Percentiles rank a stretch among this genome's conserved stretches.
Evolutionary conservation across 352 stramenopile species (phyloP).

Genomic region (Phytophthora ohioensis): DNA sequence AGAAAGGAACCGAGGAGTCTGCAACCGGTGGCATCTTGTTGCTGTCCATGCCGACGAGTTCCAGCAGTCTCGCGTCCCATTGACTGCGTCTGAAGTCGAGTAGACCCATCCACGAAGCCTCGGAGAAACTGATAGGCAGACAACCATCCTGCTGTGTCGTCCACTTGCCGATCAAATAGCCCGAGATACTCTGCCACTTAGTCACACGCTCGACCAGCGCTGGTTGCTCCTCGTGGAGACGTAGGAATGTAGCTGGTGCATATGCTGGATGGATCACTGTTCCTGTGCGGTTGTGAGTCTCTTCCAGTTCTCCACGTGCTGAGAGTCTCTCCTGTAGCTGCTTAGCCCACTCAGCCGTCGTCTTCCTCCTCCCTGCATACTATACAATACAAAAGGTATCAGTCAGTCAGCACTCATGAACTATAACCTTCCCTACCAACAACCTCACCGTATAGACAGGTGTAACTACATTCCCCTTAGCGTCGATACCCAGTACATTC

Average conservation of each 20-base stretch:
- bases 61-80: slow-evolving; percentile 88
- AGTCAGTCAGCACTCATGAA: not conserved
- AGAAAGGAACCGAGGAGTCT: slow-evolving; percentile 75
- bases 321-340: slow-evolving; percentile 56
- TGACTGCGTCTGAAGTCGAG: slow-evolving; percentile 88
- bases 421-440: not conserved
- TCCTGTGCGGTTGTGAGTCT: slow-evolving; percentile 77
- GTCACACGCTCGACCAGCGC: slow-evolving; percentile 55
- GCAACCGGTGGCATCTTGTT: slow-evolving; percentile 75
- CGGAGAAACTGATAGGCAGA: slow-evolving; percentile 92
- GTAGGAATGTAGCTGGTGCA: slow-evolving; percentile 88
- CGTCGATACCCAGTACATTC: slow-evolving; percentile 93
- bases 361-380: slow-evolving; percentile 67
- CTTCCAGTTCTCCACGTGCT: slow-evolving; percentile 49
- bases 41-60: slow-evolving; percentile 75
- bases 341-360: slow-evolving; percentile 58
- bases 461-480: slow-evolving; percentile 65
- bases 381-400: slow-evolving; percentile 29
- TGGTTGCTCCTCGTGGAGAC: slow-evolving; percentile 75
- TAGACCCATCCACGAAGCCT: slow-evolving; percentile 96
- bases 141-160: slow-evolving; percentile 45
- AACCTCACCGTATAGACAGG: slow-evolving; percentile 78
- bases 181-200: slow-evolving; percentile 92
- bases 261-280: slow-evolving; percentile 91
- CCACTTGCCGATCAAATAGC: slow-evolving; percentile 91